phyloP scores from a whole-genome alignment of 2,329 filamentous ascomycete species.

The Cladosporium sp. region DNA sequence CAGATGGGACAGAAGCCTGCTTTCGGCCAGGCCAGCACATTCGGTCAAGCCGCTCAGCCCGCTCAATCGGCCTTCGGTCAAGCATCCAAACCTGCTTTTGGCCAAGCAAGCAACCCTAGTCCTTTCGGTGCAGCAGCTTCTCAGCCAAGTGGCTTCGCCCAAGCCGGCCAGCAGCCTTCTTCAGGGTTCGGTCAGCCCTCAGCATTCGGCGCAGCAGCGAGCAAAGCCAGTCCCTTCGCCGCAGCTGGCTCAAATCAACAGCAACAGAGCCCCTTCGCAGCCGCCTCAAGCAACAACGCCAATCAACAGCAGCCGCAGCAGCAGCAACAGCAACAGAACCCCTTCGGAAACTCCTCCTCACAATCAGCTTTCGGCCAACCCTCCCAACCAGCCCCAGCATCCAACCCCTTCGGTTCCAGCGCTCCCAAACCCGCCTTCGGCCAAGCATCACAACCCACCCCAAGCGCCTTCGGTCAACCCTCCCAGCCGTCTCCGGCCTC shows the following conservation, averaged over 20 bases:
- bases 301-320: slow-evolving; percentile 1
- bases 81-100: slow-evolving; percentile 33
- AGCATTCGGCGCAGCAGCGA: slow-evolving; percentile 22
- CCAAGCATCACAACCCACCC: slow-evolving; percentile 13
- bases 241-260: slow-evolving; percentile 1
- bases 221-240: slow-evolving; percentile 10
- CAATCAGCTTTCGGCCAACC: slow-evolving; percentile 39
- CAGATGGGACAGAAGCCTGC: slow-evolving; percentile 18
- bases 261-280: slow-evolving; percentile 3
- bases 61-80: slow-evolving; percentile 21
- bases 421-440: slow-evolving; percentile 15
- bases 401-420: slow-evolving; percentile 15
- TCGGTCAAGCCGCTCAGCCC: slow-evolving; percentile 24
- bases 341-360: slow-evolving; percentile 7
- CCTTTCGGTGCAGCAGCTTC: slow-evolving; percentile 10
- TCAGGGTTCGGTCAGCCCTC: slow-evolving; percentile 16
- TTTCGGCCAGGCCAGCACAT: slow-evolving; percentile 21
- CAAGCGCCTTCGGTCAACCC: slow-evolving; percentile 20
- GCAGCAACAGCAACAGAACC: background rate
- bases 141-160: slow-evolving; percentile 10
- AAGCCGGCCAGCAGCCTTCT: slow-evolving; percentile 6
- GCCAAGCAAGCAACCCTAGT: slow-evolving; percentile 23
- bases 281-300: background rate
- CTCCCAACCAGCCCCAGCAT: slow-evolving; percentile 16
- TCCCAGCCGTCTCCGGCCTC: slow-evolving; percentile 13